Base-by-base conservation (phyloP, 768 basidiomycete species). In the Serpula lacrymans region DNA sequence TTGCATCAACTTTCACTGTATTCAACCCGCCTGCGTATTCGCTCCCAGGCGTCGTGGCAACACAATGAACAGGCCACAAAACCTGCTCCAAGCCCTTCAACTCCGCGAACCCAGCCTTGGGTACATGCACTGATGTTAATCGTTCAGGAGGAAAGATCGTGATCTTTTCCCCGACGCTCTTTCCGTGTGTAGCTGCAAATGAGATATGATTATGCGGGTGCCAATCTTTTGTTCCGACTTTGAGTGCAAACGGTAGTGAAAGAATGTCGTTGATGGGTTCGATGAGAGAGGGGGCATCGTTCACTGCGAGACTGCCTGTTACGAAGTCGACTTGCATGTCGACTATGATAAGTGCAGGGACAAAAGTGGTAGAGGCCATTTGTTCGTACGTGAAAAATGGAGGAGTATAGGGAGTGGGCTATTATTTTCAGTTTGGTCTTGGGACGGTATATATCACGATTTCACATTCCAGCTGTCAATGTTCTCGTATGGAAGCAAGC, bases 261-360 rank as follows among this genome's bases (percentile, higher is more conserved):
- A 91, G 70, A 28, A 90, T 70, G n/a, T 54, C 53, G 49, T 79
- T 73, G 34, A 89, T 70, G 6, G 62, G 55, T 0, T 70, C 67
- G 37, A 91, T 60, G 41, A 89, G 79, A 4, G 67, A 63, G 22
- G 71, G 64, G 0, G 78, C 89, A 14, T 69, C 70, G 2, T 76
- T 65, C 10, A 89, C 86, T 2, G 88, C 80, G 26, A 94, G 76
- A 5, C 80, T 72, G 3, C 89, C 90, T 14, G 64, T 59, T 20
- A 90, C 74, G 52, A 94, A 94, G 59, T 94, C 90, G 54, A 87
- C 75, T 57, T 94, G 90, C 59, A 88, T 74, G 55, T 92, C 89
- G 26, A 91, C 67, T 40, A 90, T 72, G 37, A 89, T 53, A 16
- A 90, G 69, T 1, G 82, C 87, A 23, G 73, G 72, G 2, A 53